phyloP scores from a whole-genome alignment of 2,329 filamentous ascomycete species.

The Colletotrichum limetticola region DNA sequence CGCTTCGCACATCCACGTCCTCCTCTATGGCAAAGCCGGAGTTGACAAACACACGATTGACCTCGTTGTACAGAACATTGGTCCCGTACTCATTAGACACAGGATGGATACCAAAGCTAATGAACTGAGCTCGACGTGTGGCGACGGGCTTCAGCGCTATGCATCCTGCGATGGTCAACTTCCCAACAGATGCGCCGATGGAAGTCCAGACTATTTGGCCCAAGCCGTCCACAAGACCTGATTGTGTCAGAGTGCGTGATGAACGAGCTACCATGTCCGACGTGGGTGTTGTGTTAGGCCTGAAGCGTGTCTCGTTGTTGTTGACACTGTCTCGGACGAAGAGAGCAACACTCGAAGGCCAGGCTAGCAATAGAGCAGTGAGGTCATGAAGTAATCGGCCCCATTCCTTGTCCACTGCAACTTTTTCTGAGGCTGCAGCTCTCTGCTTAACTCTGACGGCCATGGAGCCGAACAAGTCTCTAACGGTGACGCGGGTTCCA shows the following conservation, averaged over 20 bases:
- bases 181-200: constrained; percentile 72
- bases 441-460: constrained; percentile 90
- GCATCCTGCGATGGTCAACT: constrained; percentile 73
- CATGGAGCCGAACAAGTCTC: constrained; percentile 89
- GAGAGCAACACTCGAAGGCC: constrained; percentile 67
- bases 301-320: constrained; percentile 51
- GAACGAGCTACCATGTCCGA: background rate
- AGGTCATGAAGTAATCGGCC: constrained; percentile 68
- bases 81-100: constrained; percentile 64
- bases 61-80: constrained; percentile 77
- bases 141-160: constrained; percentile 78
- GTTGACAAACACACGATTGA: constrained; percentile 80
- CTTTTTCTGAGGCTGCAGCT: constrained; percentile 62
- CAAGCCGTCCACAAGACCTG: constrained; percentile 66
- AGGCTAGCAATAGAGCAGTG: constrained; percentile 76
- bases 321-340: constrained; percentile 63
- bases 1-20: constrained; percentile 44
- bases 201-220: constrained; percentile 73
- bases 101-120: constrained; percentile 80
- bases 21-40: constrained; percentile 81
- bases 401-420: constrained; percentile 71
- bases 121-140: constrained; percentile 80
- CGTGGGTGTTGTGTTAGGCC: constrained; percentile 21
- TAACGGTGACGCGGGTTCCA: constrained; percentile 81
- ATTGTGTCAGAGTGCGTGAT: constrained; percentile 70